phyloP scores from a whole-genome alignment of 129 eudicot genomes.

The Centella asiatica region DNA sequence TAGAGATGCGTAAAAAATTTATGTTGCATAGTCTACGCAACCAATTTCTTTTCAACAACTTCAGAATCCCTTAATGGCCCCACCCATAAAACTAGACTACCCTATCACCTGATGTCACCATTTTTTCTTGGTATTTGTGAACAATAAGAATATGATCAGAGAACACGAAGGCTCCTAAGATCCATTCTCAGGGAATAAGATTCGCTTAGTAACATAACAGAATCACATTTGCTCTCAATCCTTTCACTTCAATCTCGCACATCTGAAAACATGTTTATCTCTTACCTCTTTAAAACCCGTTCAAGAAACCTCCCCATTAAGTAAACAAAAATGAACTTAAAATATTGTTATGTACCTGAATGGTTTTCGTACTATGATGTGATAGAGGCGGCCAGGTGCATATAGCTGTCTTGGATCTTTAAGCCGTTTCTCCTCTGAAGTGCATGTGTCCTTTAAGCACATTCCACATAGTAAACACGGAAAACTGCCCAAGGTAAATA shows the following conservation, averaged over 20 bases:
- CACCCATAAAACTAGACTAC: too few relatives aligned
- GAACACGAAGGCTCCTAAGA: not conserved
- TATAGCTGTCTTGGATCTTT: constrained; percentile 89
- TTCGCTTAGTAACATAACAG: not conserved
- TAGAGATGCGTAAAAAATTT: too few relatives aligned
- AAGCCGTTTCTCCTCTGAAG: constrained; percentile 68
- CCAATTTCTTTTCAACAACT: not conserved
- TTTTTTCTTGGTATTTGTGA: not conserved
- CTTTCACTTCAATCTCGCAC: too few relatives aligned
- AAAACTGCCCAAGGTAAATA: constrained; percentile 38
- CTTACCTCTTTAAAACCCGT: not conserved
- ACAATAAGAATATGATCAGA: not conserved
- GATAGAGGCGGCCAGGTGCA: constrained; percentile 98
- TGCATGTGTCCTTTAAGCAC: constrained; percentile 93
- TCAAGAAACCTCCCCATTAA: not conserved
- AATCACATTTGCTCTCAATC: too few relatives aligned
- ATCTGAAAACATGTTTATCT: not conserved
- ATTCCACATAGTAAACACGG: constrained; percentile 82
- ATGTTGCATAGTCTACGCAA: too few relatives aligned
- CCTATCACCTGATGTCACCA: not conserved
- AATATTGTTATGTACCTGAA: constrained; percentile 47
- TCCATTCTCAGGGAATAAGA: not conserved
- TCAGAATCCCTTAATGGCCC: not conserved
- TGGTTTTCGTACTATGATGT: constrained; percentile 85
- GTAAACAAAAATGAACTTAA: constrained; percentile 4